phyloP scores from a whole-genome alignment of 2,329 filamentous ascomycete genomes.

The Rugonectria rugulosa region DNA sequence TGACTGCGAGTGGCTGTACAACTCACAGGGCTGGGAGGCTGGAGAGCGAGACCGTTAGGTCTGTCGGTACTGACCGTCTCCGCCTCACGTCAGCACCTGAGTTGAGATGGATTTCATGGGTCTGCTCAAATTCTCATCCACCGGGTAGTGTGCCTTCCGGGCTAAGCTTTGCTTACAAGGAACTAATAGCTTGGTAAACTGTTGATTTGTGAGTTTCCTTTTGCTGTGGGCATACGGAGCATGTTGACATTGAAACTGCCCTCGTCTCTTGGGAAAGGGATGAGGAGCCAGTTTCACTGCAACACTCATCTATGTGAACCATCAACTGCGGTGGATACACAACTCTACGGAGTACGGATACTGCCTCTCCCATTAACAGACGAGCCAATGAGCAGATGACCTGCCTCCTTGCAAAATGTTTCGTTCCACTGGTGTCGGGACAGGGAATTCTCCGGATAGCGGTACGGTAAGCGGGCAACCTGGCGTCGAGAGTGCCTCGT shows the following conservation, averaged over 20 bases:
- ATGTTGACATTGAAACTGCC: conserved; percentile 9
- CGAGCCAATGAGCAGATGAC: conserved; percentile 3
- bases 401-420: neutral
- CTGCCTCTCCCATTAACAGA: neutral
- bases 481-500: neutral
- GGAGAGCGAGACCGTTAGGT: neutral
- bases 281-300: conserved; percentile 8
- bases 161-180: neutral
- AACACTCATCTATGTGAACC: conserved; percentile 19
- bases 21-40: conserved; percentile 11
- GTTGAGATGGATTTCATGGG: neutral
- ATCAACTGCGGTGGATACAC: conserved; percentile 10
- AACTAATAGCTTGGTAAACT: neutral
- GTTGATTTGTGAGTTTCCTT: conserved; percentile 6
- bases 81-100: conserved; percentile 21
- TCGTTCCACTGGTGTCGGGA: conserved; percentile 1
- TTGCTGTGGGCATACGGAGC: neutral
- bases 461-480: conserved; percentile 3
- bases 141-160: neutral
- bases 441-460: neutral
- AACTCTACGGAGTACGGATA: neutral
- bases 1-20: conserved; percentile 17
- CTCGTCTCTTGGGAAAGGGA: conserved; percentile 4
- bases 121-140: neutral
- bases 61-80: conserved; percentile 16